Evolutionary conservation across 306 rosid species (phyloP).

Genomic region (Quercus alba): DNA sequence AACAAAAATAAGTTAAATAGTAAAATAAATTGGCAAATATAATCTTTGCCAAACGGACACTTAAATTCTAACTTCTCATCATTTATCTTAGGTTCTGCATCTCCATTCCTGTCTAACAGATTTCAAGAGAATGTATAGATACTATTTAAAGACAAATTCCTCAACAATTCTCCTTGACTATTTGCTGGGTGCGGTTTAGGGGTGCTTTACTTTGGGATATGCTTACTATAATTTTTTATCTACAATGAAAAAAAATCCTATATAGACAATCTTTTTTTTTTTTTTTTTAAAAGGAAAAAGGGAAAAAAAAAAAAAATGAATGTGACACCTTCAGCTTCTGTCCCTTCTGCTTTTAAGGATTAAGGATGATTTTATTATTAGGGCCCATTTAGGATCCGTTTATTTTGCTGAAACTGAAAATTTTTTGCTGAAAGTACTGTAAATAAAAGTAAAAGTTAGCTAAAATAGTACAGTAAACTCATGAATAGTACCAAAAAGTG

Average conservation of each 20-base stretch:
- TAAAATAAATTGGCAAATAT: too few relatives aligned
- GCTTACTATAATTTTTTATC: background rate
- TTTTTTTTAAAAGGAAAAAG: too few relatives aligned
- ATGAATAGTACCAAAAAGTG: too few relatives aligned
- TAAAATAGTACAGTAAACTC: too few relatives aligned
- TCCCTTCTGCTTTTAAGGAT: background rate
- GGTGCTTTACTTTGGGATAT: background rate
- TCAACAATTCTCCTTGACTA: background rate
- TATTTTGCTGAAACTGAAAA: too few relatives aligned
- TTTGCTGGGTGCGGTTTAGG: background rate
- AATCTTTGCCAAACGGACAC: too few relatives aligned
- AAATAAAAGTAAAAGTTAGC: too few relatives aligned
- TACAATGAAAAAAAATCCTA: background rate
- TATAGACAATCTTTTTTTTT: background rate
- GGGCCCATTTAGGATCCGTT: fast-evolving
- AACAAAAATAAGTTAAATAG: too few relatives aligned
- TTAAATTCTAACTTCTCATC: too few relatives aligned
- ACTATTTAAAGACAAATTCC: background rate
- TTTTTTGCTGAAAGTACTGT: too few relatives aligned
- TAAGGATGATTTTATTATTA: too few relatives aligned
- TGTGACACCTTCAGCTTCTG: background rate
- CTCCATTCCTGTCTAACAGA: background rate
- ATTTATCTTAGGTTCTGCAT: background rate
- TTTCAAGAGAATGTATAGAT: background rate
- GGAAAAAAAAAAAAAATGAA: background rate